These are phyloP conservation scores for Acanthamoeba castellanii DNA, from an alignment of 208 protist species.

Conservation along the genomic window DNA sequence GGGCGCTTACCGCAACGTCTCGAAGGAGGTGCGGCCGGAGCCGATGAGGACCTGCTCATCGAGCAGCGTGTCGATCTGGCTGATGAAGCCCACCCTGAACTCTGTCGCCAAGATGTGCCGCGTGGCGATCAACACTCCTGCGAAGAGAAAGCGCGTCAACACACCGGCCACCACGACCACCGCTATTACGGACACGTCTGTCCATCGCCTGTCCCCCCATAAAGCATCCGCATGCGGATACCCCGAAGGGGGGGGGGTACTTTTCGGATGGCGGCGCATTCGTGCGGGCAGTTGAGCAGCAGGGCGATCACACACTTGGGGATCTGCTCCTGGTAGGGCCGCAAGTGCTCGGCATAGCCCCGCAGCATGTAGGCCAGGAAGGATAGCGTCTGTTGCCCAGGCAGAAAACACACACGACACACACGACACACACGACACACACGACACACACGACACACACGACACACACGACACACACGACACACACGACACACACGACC, in stretches of 20 bases:
- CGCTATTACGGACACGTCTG: too few relatives aligned
- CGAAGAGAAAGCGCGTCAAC: too few relatives aligned
- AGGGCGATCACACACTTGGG: constrained; percentile 89
- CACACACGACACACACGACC: too few relatives aligned
- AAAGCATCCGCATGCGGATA: too few relatives aligned
- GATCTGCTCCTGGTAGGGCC: constrained; percentile 85
- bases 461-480: too few relatives aligned
- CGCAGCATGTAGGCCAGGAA: constrained; percentile 91
- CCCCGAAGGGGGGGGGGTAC: constrained; percentile 6
- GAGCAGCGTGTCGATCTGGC: constrained; percentile 88
- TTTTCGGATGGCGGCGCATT: constrained; percentile 69
- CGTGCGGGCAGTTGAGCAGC: constrained; percentile 75
- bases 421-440: too few relatives aligned
- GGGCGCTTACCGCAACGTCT: constrained; percentile 83
- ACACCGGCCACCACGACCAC: too few relatives aligned
- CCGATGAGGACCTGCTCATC: constrained; percentile 89
- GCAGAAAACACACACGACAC: too few relatives aligned
- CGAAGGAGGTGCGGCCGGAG: constrained; percentile 81
- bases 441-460: too few relatives aligned
- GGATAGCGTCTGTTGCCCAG: constrained; percentile 86
- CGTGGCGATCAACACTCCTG: constrained; percentile 90
- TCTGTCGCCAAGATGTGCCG: constrained; percentile 90
- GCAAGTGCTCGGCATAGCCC: constrained; percentile 81
- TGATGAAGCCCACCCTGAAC: constrained; percentile 88
- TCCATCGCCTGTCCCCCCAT: too few relatives aligned